Evolutionary conservation across 202 grass and related monocot genomes (phyloP).

Genomic region (Cymbopogon flexuosus): DNA sequence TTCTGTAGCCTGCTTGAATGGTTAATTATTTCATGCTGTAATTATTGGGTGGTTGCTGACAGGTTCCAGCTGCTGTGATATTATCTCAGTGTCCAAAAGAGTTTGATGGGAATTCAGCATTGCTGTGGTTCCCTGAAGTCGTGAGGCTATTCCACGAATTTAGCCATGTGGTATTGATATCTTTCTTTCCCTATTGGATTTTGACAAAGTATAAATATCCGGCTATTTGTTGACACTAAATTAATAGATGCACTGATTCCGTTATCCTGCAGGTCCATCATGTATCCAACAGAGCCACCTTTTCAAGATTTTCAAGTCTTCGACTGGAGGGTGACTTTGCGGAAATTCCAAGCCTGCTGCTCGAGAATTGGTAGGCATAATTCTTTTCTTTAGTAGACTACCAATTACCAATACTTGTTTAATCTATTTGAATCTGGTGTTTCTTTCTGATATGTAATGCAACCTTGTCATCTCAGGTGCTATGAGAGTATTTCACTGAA

Average conservation of each 20-base stretch:
- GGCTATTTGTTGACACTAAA: conserved; percentile 14
- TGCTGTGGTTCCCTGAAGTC: conserved; percentile 83
- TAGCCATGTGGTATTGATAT: conserved; percentile 74
- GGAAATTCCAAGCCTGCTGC: conserved; percentile 82
- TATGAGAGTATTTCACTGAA: conserved; percentile 85
- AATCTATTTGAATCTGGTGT: conserved; percentile 13
- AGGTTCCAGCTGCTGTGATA: conserved; percentile 77
- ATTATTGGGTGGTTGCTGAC: conserved; percentile 22
- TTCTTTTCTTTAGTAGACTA: conserved; percentile 26
- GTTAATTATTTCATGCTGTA: conserved; percentile 5
- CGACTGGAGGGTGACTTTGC: conserved; percentile 72
- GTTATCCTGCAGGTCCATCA: conserved; percentile 71
- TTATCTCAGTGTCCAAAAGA: conserved; percentile 87
- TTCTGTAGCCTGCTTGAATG: neutral
- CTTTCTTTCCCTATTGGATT: conserved; percentile 19
- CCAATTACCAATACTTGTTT: neutral
- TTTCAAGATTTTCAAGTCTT: conserved; percentile 83
- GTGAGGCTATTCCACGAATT: conserved; percentile 97
- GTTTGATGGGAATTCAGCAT: conserved; percentile 59
- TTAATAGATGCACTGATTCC: conserved; percentile 17
- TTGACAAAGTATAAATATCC: conserved; percentile 13
- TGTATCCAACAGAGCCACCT: conserved; percentile 66
- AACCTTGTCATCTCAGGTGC: conserved; percentile 54
- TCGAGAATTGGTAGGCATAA: conserved; percentile 76
- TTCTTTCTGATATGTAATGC: conserved; percentile 31